Percentiles rank a stretch among this genome's conserved stretches.
Evolutionary conservation across 1,284 basidiomycete species (phyloP).

Genomic region (Apiotrichum akiyoshidainum): DNA sequence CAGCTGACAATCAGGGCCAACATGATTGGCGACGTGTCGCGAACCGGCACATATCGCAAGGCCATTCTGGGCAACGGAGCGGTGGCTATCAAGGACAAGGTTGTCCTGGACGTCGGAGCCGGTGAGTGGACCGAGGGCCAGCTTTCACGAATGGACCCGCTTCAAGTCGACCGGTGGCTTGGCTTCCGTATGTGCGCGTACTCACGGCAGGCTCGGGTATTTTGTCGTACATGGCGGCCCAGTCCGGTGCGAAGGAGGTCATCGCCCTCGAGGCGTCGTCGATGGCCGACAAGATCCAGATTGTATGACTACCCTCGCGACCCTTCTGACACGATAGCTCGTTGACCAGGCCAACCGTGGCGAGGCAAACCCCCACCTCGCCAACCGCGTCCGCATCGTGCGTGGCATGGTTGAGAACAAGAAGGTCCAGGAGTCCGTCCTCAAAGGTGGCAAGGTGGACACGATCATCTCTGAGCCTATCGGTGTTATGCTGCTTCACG

Average conservation of each 20-base stretch:
- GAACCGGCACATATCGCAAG: constrained; percentile 50
- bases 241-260: constrained; percentile 54
- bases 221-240: constrained; percentile 54
- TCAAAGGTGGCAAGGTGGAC: constrained; percentile 50
- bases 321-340: constrained; percentile 28
- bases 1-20: constrained; percentile 38
- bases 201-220: constrained; percentile 53
- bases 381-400: constrained; percentile 40
- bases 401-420: constrained; percentile 48
- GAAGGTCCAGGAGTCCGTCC: constrained; percentile 38
- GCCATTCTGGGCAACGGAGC: constrained; percentile 50
- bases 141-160: no score
- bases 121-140: constrained; percentile 31
- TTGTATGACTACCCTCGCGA: constrained; percentile 33
- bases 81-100: constrained; percentile 45
- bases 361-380: constrained; percentile 41
- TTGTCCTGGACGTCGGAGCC: constrained; percentile 54
- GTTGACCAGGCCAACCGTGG: constrained; percentile 45
- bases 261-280: constrained; percentile 54
- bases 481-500: constrained; percentile 55
- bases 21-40: constrained; percentile 50
- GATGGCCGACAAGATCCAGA: constrained; percentile 53
- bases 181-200: background rate
- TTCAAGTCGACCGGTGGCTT: no score
- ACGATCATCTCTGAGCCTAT: constrained; percentile 57